Evolutionary conservation across 306 rosid species (phyloP), one percentile per base, ranked within the genome.

Genomic region (Acacia acuminata): DNA sequence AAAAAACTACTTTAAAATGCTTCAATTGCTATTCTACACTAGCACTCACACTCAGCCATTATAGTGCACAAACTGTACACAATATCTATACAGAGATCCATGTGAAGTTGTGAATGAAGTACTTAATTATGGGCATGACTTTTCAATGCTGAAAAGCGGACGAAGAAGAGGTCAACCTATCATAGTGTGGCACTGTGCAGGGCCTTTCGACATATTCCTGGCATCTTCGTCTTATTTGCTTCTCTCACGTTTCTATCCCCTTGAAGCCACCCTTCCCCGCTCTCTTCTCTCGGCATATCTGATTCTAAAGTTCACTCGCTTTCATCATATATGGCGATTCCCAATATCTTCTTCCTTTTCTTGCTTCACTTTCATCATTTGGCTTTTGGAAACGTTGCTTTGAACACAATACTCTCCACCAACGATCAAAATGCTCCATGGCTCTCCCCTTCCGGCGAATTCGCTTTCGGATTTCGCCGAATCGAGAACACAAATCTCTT

Each of bases 401-500:
- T 8, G 16, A 20, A 19, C 20, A 47, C 83, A 0, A 43, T 60
- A 66, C 81, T 88, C 34, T 71, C 84, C 75, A 79, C 89, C 30
- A 47, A 65, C 10, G 68, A 25, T 20, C 3, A 9, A 40, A 83
- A 74, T 7, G 7, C 71, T 17, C 8, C 61, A 64, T 86, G 89
- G 88, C 68, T 34, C 58, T 81, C 89, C 30, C 64, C 85, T 24
- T 73, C 87, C 0, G 56, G 84, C 0, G 92, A 92, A 2, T 92
- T 92, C 20, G 88, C 94, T 3, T 89, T 90, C 2, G 91, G 97
- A 20, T 92, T 92, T 78, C 85, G 36, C 6, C 78, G 45, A 63
- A 73, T 85, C 0, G 64, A 34, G 1, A 51, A 14, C 65, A 71
- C 81, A 0, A 27, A 17, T 38, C 34, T 78, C 19, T 92, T 72